Evolutionary conservation across 2,329 filamentous ascomycete species (phyloP), one percentile per base, ranked within the genome.

Genomic region (Arthroderma uncinatum): DNA sequence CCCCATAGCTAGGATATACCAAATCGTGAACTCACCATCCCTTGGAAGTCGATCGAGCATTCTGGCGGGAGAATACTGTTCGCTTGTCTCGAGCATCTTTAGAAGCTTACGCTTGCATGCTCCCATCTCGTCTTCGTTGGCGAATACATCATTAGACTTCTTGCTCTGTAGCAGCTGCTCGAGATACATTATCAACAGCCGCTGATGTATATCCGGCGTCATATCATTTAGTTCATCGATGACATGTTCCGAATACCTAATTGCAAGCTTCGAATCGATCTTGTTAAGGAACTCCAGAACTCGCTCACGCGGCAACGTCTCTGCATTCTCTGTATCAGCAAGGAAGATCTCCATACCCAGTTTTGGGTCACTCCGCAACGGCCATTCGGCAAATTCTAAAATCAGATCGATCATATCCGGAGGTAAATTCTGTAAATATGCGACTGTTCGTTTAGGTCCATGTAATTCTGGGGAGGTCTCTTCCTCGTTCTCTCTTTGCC

Each of bases 321-420:
- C 93, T 0, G 93, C 91, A 66, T 97, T 97, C 68, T 95, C 89
- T 0, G 89, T 93, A 68, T 98, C 93, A 0, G 88, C 89, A 0
- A 93, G 74, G 71, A 98, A 98, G 0, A 98, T 81, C 62, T 96
- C 89, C 86, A 98, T 94, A 3, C 87, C 91, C 39, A 89, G 74
- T 1, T 83, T 79, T 0, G 89, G 82, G 60, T 89, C 83, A 12
- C 79, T 80, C 56, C 81, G 79, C 14, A 98, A 71, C 0, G 90
- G 88, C 93, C 93, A 98, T 63, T 86, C 85, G 0, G 89, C 87
- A 67, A 94, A 95, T 70, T 96, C 89, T 2, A 98, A 78, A 16
- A 97, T 89, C 25, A 97, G 79, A 64, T 95, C 90, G 56, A 95
- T 89, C 73, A 91, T 83, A 23, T 92, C 89, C 0, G 92, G 86